Base-by-base conservation (phyloP, 805 yeast genomes). In the Candida chauliodis region DNA sequence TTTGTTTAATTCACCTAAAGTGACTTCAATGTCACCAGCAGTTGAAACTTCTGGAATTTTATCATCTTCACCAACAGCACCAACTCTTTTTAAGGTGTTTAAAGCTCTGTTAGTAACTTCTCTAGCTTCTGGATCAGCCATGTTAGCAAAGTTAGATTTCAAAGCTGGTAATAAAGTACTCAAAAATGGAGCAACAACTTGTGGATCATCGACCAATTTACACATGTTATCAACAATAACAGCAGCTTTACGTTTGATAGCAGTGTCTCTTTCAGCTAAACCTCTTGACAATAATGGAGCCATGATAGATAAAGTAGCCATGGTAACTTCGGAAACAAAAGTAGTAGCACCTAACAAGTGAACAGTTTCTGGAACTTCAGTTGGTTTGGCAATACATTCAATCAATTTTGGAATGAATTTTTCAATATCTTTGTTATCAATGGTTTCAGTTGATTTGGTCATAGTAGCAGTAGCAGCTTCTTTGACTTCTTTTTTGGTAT, bases 41-140 rank as follows among this genome's bases (percentile, higher is more conserved):
- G 93, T 86, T 55, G 99, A 91, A 55, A 91, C 82, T 78, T 91
- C 97, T 71, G 99, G 99, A 63, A 91, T 82, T 51, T 69, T 71
- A 65, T 89, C 99, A 58, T 85, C 83, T 44, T 73, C 91, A 70
- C 84, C 86, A 57, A 93, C 87, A 71, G 85, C 89, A 85, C 97
- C 99, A 59, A 93, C 99, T 82, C 99, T 89, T 80, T 84, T 89
- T 70, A 93, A 84, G 58, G 99, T 93, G 84, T 74, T 84, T 71
- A 91, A 78, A 66, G 95, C 99, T 78, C 98, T 90, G 63, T 78
- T 77, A 58, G 99, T 93, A 66, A 93, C 98, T 55, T 86, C 91
- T 78, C 99, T 91, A 56, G 99, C 99, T 78, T 93, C 99, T 69
- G 99, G 99, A 75, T 93, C 99, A 71, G 99, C 99, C 75, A 93